Conservation (phyloP, 495 filamentous ascomycete genomes). For the Penicillium fimorum region DNA sequence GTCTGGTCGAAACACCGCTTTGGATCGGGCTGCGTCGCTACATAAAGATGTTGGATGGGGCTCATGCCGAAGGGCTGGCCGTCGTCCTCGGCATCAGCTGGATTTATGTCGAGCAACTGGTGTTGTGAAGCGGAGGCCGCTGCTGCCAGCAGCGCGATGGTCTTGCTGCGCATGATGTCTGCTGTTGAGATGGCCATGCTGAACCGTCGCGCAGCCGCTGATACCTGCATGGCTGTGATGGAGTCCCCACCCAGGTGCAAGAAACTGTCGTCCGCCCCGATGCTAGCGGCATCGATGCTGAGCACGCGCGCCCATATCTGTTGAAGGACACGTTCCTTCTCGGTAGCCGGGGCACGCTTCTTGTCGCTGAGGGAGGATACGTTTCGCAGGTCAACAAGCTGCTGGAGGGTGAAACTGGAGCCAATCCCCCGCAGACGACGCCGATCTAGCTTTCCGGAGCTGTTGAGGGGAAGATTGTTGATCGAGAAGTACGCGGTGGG, state of each 20-base stretch:
- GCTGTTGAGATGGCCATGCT: slow-evolving; percentile 15
- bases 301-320: slow-evolving; percentile 23
- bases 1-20: no score
- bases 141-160: background rate
- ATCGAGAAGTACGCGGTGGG: slow-evolving; percentile 36
- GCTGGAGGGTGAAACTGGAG: no score
- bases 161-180: background rate
- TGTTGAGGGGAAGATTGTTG: slow-evolving; percentile 30
- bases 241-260: slow-evolving; percentile 58
- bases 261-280: slow-evolving; percentile 37
- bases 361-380: no score
- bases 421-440: slow-evolving; percentile 15
- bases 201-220: slow-evolving; percentile 29
- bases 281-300: slow-evolving; percentile 14
- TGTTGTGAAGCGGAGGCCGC: no score
- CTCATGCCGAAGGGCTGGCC: no score
- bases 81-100: no score
- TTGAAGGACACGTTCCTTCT: slow-evolving; percentile 15
- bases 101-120: no score
- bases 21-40: no score
- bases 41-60: no score
- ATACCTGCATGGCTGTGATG: slow-evolving; percentile 56
- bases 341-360: background rate
- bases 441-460: slow-evolving; percentile 39
- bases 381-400: no score